Percentiles rank a stretch among this genome's conserved stretches.
phyloP scores from a whole-genome alignment of 257 asterid genomes.

The Primulina eburnea region DNA sequence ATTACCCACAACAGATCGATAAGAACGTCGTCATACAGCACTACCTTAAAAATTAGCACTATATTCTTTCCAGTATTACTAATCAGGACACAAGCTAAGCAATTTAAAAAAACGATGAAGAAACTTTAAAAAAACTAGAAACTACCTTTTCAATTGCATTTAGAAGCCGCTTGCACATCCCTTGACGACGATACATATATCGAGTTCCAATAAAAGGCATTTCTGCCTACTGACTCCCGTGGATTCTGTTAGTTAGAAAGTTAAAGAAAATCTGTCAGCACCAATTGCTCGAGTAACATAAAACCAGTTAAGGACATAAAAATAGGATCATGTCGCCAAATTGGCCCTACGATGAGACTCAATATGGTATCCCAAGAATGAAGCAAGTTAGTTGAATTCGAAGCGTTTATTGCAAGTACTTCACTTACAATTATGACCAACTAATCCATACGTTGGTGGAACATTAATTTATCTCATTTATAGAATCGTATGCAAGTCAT shows the following conservation, averaged over 20 bases:
- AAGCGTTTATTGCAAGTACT: no score
- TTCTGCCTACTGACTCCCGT: constrained; percentile 82
- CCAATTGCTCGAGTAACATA: constrained; percentile 19
- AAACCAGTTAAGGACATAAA: constrained; percentile 1
- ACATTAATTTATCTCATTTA: no score
- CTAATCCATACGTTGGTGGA: no score
- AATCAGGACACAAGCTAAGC: constrained; percentile 8
- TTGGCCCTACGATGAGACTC: not conserved
- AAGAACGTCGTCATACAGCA: not conserved
- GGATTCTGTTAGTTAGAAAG: constrained; percentile 51
- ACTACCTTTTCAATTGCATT: constrained; percentile 68
- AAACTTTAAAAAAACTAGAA: constrained; percentile 18
- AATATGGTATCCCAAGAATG: no score
- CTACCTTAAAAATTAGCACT: not conserved
- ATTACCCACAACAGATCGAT: not conserved
- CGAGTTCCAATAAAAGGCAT: constrained; percentile 99
- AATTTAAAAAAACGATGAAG: constrained; percentile 7
- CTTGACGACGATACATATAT: constrained; percentile 70
- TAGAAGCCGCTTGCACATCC: constrained; percentile 85
- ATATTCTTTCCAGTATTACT: constrained; percentile 5
- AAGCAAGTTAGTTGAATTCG: no score
- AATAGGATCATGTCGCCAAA: constrained; percentile 9
- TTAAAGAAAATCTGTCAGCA: constrained; percentile 15
- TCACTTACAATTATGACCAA: no score
- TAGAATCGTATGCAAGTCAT: no score